Percentiles rank a stretch among this genome's conserved stretches.
These are phyloP conservation scores for Hyphopichia buzzinii DNA, from an alignment of 1,139 yeast genomes.

Conservation along the genomic window DNA sequence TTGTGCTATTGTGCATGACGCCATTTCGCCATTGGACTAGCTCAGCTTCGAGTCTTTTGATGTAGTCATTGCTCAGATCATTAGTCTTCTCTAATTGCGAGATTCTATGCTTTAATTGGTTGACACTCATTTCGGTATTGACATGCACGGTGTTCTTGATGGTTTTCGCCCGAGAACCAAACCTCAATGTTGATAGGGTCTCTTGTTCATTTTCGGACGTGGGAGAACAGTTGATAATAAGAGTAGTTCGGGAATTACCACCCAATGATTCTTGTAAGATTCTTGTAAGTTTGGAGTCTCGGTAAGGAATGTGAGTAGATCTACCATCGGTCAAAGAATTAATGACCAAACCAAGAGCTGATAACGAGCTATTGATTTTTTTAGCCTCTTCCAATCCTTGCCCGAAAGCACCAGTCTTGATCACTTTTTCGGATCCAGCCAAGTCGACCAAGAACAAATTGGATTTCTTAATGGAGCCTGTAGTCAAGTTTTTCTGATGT, in stretches of 20 bases:
- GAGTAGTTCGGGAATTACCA: conserved; percentile 80
- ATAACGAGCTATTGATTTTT: conserved; percentile 75
- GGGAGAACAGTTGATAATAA: conserved; percentile 79
- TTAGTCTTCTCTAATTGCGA: conserved; percentile 48
- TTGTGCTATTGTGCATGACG: not conserved
- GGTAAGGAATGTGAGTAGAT: conserved; percentile 67
- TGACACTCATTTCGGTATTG: conserved; percentile 64
- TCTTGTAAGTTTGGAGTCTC: conserved; percentile 83
- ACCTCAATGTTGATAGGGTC: conserved; percentile 73
- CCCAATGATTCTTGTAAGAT: conserved; percentile 83
- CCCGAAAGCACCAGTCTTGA: conserved; percentile 77
- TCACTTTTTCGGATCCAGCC: conserved; percentile 89
- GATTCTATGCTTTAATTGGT: conserved; percentile 51
- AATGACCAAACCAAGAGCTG: conserved; percentile 79
- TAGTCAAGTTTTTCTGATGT: conserved; percentile 53
- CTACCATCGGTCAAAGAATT: conserved; percentile 73
- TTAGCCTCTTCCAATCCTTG: conserved; percentile 80
- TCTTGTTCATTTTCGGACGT: conserved; percentile 60
- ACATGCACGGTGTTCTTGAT: conserved; percentile 69
- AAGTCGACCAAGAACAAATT: conserved; percentile 76
- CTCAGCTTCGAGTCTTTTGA: conserved; percentile 52
- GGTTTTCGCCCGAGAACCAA: conserved; percentile 76
- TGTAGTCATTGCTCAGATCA: conserved; percentile 41
- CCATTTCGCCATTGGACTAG: conserved; percentile 13
- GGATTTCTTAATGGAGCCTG: conserved; percentile 63